Conservation (phyloP, 352 stramenopile species). For the Halophytophthora polymorphica region DNA sequence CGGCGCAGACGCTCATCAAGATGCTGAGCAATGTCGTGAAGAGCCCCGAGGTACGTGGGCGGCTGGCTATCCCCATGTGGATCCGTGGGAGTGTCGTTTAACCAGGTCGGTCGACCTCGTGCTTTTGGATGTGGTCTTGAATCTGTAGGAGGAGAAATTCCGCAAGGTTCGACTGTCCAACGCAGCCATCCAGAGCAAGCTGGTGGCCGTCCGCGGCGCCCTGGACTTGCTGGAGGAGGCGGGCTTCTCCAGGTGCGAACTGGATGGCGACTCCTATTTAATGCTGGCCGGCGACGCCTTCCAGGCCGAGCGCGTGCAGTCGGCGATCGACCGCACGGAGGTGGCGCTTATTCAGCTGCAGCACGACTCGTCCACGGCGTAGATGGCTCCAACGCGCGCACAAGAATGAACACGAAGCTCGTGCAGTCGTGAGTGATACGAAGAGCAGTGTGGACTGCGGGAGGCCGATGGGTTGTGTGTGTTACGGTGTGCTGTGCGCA, state of each 20-base stretch:
- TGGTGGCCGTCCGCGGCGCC: constrained; percentile 53
- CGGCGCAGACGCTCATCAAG: constrained; percentile 64
- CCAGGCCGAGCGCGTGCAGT: constrained; percentile 44
- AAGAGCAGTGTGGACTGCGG: too few species aligned
- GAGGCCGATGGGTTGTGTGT: neutral
- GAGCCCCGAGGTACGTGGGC: constrained; percentile 43
- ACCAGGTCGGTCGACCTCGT: neutral
- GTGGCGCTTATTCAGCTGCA: constrained; percentile 67
- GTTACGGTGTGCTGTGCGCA: neutral
- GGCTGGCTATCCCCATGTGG: neutral
- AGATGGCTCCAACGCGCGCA: neutral
- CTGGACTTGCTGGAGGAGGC: constrained; percentile 59
- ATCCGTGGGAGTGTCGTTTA: too few species aligned
- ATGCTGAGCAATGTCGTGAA: constrained; percentile 66
- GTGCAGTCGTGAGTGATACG: neutral
- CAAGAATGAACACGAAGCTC: constrained; percentile 11
- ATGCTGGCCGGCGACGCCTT: constrained; percentile 38
- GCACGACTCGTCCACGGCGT: constrained; percentile 35
- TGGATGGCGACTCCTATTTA: constrained; percentile 60
- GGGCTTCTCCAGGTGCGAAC: constrained; percentile 34
- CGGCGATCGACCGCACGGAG: constrained; percentile 53
- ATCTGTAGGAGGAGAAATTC: constrained; percentile 63
- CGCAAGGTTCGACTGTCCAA: constrained; percentile 64
- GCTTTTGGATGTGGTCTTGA: neutral
- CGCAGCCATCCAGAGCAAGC: constrained; percentile 54